Base-by-base conservation (phyloP, 805 yeast species). In the Yarrowia osloensis region DNA sequence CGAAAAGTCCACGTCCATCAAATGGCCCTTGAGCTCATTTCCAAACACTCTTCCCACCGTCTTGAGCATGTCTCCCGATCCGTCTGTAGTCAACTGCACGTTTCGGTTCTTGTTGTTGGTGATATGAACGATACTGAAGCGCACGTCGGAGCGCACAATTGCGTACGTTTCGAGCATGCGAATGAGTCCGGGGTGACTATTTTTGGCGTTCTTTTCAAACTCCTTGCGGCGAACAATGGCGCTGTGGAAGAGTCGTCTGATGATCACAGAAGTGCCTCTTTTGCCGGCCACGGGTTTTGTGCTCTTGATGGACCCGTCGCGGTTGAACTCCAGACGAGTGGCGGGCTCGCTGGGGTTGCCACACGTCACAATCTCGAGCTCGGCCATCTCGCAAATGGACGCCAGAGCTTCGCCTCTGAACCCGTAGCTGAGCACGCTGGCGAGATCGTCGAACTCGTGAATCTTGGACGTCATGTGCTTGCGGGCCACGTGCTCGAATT, bases 221-320 rank as follows among this genome's bases (percentile, higher is more conserved):
- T 90, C 92, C 72, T 86, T 88, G 59, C 86, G 81, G 68, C 99
- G 80, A 8, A 96, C 99, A 0, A 98, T 98, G 65, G 93, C 76
- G 62, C 79, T 82, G 11, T 81, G 75, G 73, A 95, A 95, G 12
- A 95, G 71, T 46, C 86, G 81, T 0, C 83, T 71, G 5, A 95
- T 79, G 0, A 72, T 72, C 0, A 91, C 83, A 0, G 85, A 77
- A 0, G 98, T 93, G 0, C 99, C 99, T 62, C 78, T 81, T 21
- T 81, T 80, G 3, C 92, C 86, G 1, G 88, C 80, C 0, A 81
- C 74, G 0, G 74, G 71, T 19, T 79, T 76, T 17, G 78, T 75
- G 0, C 69, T 65, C 0, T 65, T 42, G 15, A 93, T 73, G 0
- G 73, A 69, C 0, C 98, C 99, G 71, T 77, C 72, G 2, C 77